A percentile compares a stretch with the other conserved stretches of the same genome.
phyloP scores from a whole-genome alignment of 164 flowering plant species.

The Annona cherimola region DNA sequence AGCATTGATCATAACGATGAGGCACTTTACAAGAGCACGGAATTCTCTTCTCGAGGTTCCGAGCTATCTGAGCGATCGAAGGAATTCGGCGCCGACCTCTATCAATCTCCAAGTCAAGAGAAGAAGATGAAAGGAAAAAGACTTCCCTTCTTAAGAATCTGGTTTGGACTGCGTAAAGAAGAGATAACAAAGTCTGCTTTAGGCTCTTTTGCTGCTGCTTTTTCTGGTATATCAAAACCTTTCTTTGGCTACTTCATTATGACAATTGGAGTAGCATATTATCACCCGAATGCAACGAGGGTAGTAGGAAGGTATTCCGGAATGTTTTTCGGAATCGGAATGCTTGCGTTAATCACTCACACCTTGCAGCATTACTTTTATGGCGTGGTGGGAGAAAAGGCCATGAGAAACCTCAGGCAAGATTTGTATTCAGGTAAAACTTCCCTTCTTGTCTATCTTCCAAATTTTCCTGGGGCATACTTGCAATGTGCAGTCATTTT shows the following conservation, averaged over 20 bases:
- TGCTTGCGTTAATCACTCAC: slow-evolving; percentile 49
- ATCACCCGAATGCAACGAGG: slow-evolving; percentile 25
- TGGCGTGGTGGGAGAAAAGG: slow-evolving; percentile 64
- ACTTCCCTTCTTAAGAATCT: slow-evolving; percentile 21
- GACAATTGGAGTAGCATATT: slow-evolving; percentile 66
- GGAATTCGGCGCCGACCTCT: slow-evolving; percentile 7
- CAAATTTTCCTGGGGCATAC: neutral
- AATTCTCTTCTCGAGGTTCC: slow-evolving; percentile 15
- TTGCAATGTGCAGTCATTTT: too few species aligned
- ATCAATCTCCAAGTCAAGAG: slow-evolving; percentile 10
- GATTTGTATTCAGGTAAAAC: slow-evolving; percentile 50
- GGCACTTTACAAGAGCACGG: slow-evolving; percentile 4
- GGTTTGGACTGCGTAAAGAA: slow-evolving; percentile 21
- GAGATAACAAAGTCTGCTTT: slow-evolving; percentile 32
- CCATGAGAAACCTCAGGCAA: slow-evolving; percentile 54
- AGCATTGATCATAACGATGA: slow-evolving; percentile 19
- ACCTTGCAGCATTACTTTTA: slow-evolving; percentile 63
- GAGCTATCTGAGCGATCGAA: slow-evolving; percentile 17
- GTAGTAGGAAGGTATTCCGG: slow-evolving; percentile 46
- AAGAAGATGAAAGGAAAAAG: slow-evolving; percentile 10
- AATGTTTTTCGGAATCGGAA: slow-evolving; percentile 35
- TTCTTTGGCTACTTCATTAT: slow-evolving; percentile 67
- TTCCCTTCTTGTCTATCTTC: neutral
- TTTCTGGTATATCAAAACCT: slow-evolving; percentile 75
- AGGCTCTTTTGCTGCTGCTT: slow-evolving; percentile 59